Conservation (phyloP, 352 stramenopile species). For the Globisporangium heterothallicum region DNA sequence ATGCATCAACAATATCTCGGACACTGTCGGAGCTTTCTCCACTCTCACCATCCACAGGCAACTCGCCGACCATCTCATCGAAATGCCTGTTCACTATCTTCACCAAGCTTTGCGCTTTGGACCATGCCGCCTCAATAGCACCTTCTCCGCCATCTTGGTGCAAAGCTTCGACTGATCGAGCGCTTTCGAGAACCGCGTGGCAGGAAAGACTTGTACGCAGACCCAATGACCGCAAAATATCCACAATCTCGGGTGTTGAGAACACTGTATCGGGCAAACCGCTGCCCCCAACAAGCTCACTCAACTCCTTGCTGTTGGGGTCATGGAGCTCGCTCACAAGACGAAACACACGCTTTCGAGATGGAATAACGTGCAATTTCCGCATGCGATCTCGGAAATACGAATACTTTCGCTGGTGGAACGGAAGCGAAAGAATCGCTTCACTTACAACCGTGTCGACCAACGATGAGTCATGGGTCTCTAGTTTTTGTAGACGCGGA, state of each 20-base stretch:
- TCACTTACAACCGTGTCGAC: slow-evolving; percentile 46
- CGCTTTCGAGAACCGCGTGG: slow-evolving; percentile 67
- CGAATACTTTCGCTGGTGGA: slow-evolving; percentile 48
- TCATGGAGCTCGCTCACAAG: slow-evolving; percentile 58
- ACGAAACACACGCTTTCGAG: slow-evolving; percentile 43
- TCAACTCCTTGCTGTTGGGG: slow-evolving; percentile 57
- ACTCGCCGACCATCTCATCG: slow-evolving; percentile 40
- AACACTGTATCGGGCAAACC: slow-evolving; percentile 54
- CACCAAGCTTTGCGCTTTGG: slow-evolving; percentile 50
- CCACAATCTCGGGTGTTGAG: slow-evolving; percentile 36
- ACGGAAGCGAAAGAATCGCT: slow-evolving; percentile 36
- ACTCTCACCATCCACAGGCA: slow-evolving; percentile 6
- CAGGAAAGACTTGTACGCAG: slow-evolving; percentile 59
- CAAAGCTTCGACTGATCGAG: slow-evolving; percentile 51
- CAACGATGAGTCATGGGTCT: slow-evolving; percentile 24
- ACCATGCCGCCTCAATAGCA: slow-evolving; percentile 20
- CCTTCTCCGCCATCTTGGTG: slow-evolving; percentile 18
- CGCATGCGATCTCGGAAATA: slow-evolving; percentile 44
- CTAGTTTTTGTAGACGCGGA: slow-evolving; percentile 32
- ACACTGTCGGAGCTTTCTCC: slow-evolving; percentile 12
- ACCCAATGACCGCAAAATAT: slow-evolving; percentile 48
- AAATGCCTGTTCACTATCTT: slow-evolving; percentile 75
- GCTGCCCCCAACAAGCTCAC: slow-evolving; percentile 55
- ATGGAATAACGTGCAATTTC: slow-evolving; percentile 43
- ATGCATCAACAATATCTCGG: slow-evolving; percentile 21